phyloP scores from a whole-genome alignment of 495 filamentous ascomycete genomes.

The Beverwykella pulmonaria region DNA sequence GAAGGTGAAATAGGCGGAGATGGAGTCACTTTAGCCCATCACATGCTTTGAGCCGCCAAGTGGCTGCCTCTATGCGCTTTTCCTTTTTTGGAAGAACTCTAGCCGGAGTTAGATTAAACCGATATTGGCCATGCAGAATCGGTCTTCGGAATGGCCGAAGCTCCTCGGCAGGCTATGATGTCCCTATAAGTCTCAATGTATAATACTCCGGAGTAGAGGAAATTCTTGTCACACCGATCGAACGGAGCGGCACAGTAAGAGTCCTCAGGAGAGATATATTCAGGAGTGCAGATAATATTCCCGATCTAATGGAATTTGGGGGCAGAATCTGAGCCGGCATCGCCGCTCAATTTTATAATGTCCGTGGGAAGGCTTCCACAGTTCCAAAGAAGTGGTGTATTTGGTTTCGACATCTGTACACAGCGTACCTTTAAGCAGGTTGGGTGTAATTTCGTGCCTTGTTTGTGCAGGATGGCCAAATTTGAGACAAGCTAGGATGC shows the following conservation, averaged over 20 bases:
- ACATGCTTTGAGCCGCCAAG: constrained; percentile 10
- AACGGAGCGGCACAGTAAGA: background rate
- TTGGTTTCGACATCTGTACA: background rate
- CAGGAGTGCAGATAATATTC: constrained; percentile 9
- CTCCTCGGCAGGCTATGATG: background rate
- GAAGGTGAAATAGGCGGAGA: constrained; percentile 3
- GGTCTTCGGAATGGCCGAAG: background rate
- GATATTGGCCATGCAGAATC: background rate
- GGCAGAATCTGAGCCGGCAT: background rate
- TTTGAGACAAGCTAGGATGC: constrained; percentile 1
- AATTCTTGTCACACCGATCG: background rate
- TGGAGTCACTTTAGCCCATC: constrained; percentile 4
- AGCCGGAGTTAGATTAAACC: constrained; percentile 1
- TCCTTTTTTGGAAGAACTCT: background rate
- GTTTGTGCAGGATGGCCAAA: too few species aligned
- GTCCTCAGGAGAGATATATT: background rate
- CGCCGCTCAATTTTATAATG: background rate
- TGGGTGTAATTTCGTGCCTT: background rate
- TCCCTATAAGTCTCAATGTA: background rate
- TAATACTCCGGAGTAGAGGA: background rate
- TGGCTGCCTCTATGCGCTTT: constrained; percentile 1
- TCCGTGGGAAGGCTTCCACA: background rate
- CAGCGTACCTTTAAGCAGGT: background rate
- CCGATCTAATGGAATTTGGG: background rate
- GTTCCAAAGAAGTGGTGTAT: background rate